Conservation (phyloP, 805 yeast genomes). For the Wickerhamiella siamensis region DNA sequence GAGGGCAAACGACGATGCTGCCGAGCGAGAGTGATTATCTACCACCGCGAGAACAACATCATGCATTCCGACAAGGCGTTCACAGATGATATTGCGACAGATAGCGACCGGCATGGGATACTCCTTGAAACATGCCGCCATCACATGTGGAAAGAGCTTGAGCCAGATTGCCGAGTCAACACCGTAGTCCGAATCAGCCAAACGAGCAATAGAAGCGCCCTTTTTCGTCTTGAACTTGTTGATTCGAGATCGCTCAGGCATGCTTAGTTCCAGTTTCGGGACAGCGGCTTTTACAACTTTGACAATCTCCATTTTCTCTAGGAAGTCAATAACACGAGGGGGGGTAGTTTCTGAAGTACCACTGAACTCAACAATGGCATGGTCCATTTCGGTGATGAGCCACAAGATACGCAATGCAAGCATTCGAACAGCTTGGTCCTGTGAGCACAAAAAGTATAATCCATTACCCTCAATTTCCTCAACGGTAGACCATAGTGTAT, state of each 20-base stretch:
- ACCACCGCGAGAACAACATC: conserved; percentile 23
- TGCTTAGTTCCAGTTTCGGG: conserved; percentile 34
- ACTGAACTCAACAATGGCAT: conserved; percentile 48
- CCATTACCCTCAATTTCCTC: conserved; percentile 97
- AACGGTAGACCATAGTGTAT: conserved; percentile 59
- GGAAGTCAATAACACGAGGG: conserved; percentile 41
- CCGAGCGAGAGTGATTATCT: conserved; percentile 8
- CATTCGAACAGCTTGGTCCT: conserved; percentile 60
- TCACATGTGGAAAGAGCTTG: conserved; percentile 62
- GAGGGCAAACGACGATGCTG: conserved; percentile 9
- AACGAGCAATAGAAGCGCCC: conserved; percentile 51
- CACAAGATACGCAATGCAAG: conserved; percentile 62
- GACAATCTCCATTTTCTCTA: conserved; percentile 56
- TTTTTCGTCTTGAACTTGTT: conserved; percentile 43
- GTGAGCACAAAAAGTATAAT: conserved; percentile 76
- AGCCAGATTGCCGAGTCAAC: conserved; percentile 97
- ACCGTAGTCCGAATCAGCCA: conserved; percentile 87
- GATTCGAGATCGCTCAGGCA: conserved; percentile 64
- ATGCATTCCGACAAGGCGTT: conserved; percentile 66
- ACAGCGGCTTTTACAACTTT: conserved; percentile 42
- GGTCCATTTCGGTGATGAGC: conserved; percentile 77
- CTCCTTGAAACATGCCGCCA: conserved; percentile 54
- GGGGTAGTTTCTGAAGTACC: conserved; percentile 14
- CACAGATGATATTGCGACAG: conserved; percentile 82
- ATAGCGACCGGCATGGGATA: conserved; percentile 92